These are phyloP conservation scores for Solanum bukasovii DNA, from an alignment of 257 asterid species.

Conservation along the genomic window DNA sequence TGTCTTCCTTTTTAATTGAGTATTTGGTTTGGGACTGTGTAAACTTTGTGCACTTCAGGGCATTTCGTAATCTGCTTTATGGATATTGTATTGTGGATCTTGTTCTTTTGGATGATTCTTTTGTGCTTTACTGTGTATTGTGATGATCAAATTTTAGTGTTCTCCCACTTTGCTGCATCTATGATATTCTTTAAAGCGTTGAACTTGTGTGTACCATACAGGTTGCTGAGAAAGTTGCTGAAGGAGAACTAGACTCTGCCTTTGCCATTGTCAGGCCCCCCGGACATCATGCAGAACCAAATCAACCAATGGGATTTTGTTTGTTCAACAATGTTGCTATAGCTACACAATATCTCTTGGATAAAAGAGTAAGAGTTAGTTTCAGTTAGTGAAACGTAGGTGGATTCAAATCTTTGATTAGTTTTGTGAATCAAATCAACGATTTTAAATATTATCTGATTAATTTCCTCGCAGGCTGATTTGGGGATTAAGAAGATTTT, in stretches of 20 bases:
- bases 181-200: background rate
- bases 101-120: background rate
- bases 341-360: conserved; percentile 68
- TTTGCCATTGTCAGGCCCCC: conserved; percentile 97
- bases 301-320: conserved; percentile 94
- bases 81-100: background rate
- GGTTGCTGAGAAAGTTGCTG: conserved; percentile 87
- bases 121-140: background rate
- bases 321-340: conserved; percentile 80
- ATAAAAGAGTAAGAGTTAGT: conserved; percentile 58
- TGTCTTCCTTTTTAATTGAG: background rate
- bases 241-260: conserved; percentile 72
- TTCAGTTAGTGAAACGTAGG: conserved; percentile 1
- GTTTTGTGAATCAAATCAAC: background rate
- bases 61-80: background rate
- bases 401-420: background rate
- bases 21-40: background rate
- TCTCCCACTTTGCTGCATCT: background rate
- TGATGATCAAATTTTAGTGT: background rate
- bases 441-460: background rate
- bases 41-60: background rate
- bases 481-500: conserved; percentile 72
- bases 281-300: conserved; percentile 92
- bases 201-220: conserved; percentile 2
- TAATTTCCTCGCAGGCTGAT: conserved; percentile 38